A percentile compares a stretch with the other conserved stretches of the same genome.
Conservation (phyloP, 2,329 filamentous ascomycete species). For the Trichoderma atrobrunneum region DNA sequence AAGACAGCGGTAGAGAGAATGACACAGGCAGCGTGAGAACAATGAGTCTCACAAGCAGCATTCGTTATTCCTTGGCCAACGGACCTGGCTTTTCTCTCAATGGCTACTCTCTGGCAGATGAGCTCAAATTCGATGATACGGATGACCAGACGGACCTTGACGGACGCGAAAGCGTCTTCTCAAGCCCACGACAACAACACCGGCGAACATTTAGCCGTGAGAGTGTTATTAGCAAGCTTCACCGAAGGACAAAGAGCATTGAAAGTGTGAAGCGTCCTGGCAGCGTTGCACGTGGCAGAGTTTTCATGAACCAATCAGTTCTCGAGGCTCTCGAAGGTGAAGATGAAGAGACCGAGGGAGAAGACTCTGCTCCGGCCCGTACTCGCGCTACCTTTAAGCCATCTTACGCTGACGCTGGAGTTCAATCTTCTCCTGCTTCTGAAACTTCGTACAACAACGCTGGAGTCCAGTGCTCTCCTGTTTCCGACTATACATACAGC, state of each 20-base stretch:
- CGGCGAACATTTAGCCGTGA: constrained; percentile 57
- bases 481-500: neutral
- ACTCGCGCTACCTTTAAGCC: constrained; percentile 34
- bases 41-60: constrained; percentile 68
- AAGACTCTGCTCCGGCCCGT: constrained; percentile 27
- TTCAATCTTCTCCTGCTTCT: constrained; percentile 69
- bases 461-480: neutral
- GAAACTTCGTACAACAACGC: neutral
- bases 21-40: constrained; percentile 71
- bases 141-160: constrained; percentile 69
- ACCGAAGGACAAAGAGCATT: constrained; percentile 56
- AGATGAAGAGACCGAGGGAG: constrained; percentile 43
- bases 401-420: constrained; percentile 70
- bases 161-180: constrained; percentile 61
- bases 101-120: constrained; percentile 81
- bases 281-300: constrained; percentile 52
- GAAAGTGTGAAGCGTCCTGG: constrained; percentile 56
- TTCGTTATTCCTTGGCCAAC: constrained; percentile 70
- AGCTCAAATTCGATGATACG: constrained; percentile 83
- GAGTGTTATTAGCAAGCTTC: constrained; percentile 48
- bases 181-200: constrained; percentile 46
- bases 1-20: constrained; percentile 61
- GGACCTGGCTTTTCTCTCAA: constrained; percentile 56
- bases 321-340: constrained; percentile 56
- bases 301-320: constrained; percentile 53